These are phyloP conservation scores for Linnemannia zychae DNA, from an alignment of 192 early-diverging fungal species.

Conservation along the genomic window DNA sequence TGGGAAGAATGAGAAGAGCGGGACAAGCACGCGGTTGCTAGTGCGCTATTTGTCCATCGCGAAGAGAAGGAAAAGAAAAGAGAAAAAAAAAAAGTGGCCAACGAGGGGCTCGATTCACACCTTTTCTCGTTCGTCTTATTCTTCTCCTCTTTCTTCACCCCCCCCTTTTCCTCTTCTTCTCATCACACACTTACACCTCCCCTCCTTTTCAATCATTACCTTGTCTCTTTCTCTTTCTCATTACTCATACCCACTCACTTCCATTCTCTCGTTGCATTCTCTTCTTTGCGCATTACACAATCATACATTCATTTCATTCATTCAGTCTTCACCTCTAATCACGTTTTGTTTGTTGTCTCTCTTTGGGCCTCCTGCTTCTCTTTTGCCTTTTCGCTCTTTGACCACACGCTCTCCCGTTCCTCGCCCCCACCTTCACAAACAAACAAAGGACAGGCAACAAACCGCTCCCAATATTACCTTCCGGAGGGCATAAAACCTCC, in stretches of 20 bases:
- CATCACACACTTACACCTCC: neutral
- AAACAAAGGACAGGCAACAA: neutral
- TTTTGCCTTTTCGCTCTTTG: neutral
- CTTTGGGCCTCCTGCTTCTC: neutral
- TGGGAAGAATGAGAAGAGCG: too few species aligned
- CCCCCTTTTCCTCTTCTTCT: neutral
- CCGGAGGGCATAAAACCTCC: neutral
- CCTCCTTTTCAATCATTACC: neutral
- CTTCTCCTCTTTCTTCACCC: neutral
- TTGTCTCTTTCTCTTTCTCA: neutral
- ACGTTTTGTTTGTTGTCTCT: neutral
- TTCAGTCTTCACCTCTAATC: neutral
- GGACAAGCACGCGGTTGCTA: neutral
- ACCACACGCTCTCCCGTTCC: neutral
- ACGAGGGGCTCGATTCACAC: neutral
- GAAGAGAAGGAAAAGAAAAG: neutral
- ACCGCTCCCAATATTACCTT: neutral
- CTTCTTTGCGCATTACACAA: neutral
- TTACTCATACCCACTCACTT: neutral
- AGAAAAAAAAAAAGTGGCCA: constrained; percentile 15
- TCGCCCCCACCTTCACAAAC: neutral
- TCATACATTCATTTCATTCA: neutral
- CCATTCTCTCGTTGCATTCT: neutral
- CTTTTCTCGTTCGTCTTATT: neutral
- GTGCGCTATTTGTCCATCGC: neutral